Evolutionary conservation across 2,329 filamentous ascomycete species (phyloP).

Genomic region (Hypoxylon sp.): DNA sequence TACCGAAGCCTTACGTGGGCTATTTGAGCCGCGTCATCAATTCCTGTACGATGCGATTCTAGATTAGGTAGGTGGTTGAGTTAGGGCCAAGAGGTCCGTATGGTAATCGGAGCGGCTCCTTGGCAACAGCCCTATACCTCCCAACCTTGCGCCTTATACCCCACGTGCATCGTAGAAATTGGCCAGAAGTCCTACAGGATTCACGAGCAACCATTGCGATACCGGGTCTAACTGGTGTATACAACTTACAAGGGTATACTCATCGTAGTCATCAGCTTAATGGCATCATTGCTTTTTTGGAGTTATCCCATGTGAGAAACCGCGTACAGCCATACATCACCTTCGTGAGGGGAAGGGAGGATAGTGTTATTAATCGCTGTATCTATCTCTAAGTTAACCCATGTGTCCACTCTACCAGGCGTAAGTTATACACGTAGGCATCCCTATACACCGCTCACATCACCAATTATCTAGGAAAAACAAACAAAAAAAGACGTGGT

Average conservation of each 20-base stretch:
- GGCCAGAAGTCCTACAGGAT: not conserved
- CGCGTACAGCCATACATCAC: conserved; percentile 17
- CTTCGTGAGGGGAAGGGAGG: conserved; percentile 2
- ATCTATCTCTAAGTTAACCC: not conserved
- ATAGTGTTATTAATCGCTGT: not conserved
- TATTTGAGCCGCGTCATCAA: conserved; percentile 34
- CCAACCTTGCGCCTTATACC: not conserved
- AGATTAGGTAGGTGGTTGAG: conserved; percentile 5
- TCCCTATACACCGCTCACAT: not conserved
- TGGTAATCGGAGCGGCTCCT: not conserved
- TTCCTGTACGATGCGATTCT: conserved; percentile 22
- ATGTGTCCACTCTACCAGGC: not conserved
- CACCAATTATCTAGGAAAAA: not conserved
- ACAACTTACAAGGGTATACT: not conserved
- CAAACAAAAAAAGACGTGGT: too few relatives aligned
- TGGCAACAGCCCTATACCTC: conserved; percentile 5
- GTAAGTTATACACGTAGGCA: not conserved
- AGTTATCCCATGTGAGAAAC: conserved; percentile 2
- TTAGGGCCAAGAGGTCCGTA: not conserved
- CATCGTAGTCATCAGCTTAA: conserved; percentile 1
- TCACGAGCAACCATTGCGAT: not conserved
- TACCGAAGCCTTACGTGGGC: conserved; percentile 31
- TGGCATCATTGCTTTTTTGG: not conserved
- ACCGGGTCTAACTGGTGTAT: not conserved
- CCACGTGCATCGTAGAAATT: not conserved